Percentiles rank a stretch among this genome's conserved stretches.
Conservation (phyloP, 2,329 filamentous ascomycete species). For the Colletotrichum sp. region DNA sequence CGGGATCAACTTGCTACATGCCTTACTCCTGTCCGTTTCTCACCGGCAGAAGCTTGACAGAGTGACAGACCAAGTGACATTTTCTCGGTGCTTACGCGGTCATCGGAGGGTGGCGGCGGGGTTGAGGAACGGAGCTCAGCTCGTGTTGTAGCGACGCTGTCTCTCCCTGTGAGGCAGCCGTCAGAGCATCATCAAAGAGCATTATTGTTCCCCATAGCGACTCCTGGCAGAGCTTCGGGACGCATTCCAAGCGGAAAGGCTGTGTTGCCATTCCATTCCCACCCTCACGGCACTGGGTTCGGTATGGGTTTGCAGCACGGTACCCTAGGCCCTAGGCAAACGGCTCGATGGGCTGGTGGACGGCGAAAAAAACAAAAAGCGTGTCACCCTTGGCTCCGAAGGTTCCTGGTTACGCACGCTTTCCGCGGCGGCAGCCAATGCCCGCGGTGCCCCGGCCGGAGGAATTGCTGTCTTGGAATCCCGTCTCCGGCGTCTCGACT, state of each 20-base stretch:
- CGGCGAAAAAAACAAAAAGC: neutral
- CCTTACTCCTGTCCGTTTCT: neutral
- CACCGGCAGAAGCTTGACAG: neutral
- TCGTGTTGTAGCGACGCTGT: neutral
- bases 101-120: neutral
- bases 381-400: neutral
- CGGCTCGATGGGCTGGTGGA: neutral
- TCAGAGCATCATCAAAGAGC: neutral
- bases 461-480: constrained; percentile 13
- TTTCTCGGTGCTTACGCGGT: neutral
- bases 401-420: neutral
- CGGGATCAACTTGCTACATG: neutral
- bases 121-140: neutral
- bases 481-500: constrained; percentile 17
- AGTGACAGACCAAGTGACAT: neutral
- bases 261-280: neutral
- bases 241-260: neutral
- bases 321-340: neutral
- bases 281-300: neutral
- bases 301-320: neutral
- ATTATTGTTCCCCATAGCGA: neutral
- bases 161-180: neutral
- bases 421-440: constrained; percentile 8
- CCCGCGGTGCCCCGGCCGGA: constrained; percentile 11
- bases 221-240: neutral